phyloP scores from a whole-genome alignment of 1,284 basidiomycete genomes.

The Ganoderma boninense region DNA sequence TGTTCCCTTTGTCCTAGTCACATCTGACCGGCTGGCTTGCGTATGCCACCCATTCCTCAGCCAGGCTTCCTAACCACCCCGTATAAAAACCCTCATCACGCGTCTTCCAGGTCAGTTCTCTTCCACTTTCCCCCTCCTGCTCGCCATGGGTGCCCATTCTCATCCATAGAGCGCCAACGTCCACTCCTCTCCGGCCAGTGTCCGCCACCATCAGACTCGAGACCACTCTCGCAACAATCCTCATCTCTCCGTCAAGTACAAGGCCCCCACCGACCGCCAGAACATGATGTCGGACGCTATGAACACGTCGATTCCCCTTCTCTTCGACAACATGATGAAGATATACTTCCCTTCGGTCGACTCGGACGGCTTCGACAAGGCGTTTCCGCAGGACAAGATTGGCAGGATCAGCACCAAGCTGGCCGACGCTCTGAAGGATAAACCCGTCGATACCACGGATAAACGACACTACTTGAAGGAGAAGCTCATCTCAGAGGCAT shows the following conservation, averaged over 20 bases:
- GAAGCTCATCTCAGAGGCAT: neutral
- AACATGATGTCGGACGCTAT: neutral
- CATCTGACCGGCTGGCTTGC: neutral
- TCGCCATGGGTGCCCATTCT: neutral
- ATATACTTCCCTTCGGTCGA: neutral
- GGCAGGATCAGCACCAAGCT: neutral
- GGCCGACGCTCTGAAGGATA: neutral
- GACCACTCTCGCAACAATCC: neutral
- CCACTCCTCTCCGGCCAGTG: neutral
- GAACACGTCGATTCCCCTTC: neutral
- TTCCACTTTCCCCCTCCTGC: neutral
- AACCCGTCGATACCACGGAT: neutral
- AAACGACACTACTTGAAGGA: neutral
- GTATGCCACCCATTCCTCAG: neutral
- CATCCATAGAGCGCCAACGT: neutral
- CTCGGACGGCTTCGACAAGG: neutral
- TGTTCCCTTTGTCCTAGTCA: neutral
- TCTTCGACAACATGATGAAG: neutral
- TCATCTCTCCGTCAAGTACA: neutral
- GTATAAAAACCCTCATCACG: neutral
- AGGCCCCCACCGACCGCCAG: neutral
- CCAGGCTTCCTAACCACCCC: neutral
- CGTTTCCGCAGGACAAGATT: neutral
- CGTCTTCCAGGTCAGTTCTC: neutral
- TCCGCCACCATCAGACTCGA: neutral